phyloP scores from a whole-genome alignment of 2,329 filamentous ascomycete species.

The Ustilaginoidea virens region DNA sequence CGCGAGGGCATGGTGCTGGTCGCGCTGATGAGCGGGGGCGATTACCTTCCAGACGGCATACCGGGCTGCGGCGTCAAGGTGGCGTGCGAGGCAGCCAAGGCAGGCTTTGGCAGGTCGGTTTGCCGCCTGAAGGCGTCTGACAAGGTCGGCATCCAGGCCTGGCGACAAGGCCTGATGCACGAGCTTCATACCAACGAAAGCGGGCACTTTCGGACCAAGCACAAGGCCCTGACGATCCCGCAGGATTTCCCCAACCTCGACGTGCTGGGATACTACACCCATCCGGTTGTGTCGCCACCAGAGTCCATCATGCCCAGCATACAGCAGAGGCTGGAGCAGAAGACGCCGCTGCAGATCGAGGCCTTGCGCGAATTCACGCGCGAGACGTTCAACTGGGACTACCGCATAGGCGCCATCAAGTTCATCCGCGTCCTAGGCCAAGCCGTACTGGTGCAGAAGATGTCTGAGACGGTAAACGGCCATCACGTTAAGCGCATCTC shows the following conservation, averaged over 20 bases:
- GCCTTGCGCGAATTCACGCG: conserved; percentile 59
- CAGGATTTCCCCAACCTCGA: conserved; percentile 67
- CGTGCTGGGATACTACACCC: conserved; percentile 73
- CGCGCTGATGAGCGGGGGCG: conserved; percentile 87
- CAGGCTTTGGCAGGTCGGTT: conserved; percentile 68
- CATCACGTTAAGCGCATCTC: conserved; percentile 51
- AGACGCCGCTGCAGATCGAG: conserved; percentile 13
- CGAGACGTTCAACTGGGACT: conserved; percentile 78
- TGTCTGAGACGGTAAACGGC: conserved; percentile 18
- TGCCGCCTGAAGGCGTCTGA: conserved; percentile 50
- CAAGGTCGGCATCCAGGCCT: conserved; percentile 41
- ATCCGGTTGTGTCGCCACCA: conserved; percentile 69
- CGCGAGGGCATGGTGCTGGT: conserved; percentile 85
- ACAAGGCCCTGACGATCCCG: conserved; percentile 60
- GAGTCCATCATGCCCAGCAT: conserved; percentile 25
- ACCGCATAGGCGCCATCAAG: conserved; percentile 64
- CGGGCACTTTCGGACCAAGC: conserved; percentile 62
- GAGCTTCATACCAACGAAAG: conserved; percentile 76
- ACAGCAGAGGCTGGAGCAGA: conserved; percentile 11
- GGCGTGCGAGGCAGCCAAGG: conserved; percentile 78
- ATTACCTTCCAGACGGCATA: conserved; percentile 82
- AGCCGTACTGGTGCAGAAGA: conserved; percentile 51
- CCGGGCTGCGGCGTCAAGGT: conserved; percentile 76
- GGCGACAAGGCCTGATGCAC: conserved; percentile 56
- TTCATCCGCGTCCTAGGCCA: conserved; percentile 70